Percentiles rank a stretch among this genome's conserved stretches.
These are phyloP conservation scores for Myriosclerotinia duriaeana DNA, from an alignment of 2,329 filamentous ascomycete species.

Conservation along the genomic window DNA sequence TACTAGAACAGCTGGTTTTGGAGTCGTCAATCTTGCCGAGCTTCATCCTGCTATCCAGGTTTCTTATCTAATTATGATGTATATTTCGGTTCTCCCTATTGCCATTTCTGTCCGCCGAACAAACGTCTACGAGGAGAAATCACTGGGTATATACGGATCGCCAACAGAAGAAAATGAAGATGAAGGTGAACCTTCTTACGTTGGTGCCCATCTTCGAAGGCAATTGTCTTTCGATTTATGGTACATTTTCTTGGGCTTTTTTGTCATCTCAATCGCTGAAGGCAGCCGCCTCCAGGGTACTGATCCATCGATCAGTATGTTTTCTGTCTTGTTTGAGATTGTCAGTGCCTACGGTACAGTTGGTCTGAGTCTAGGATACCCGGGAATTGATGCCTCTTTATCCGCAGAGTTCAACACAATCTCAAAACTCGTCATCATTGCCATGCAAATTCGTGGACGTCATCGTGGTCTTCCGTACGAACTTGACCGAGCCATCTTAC, in stretches of 20 bases:
- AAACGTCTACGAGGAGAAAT: constrained; percentile 94
- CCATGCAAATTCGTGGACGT: constrained; percentile 68
- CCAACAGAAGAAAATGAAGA: constrained; percentile 50
- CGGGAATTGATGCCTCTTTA: constrained; percentile 73
- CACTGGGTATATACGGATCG: constrained; percentile 68
- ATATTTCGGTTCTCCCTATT: constrained; percentile 95
- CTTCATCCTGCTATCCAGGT: constrained; percentile 91
- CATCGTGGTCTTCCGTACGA: constrained; percentile 69
- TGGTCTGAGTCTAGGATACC: constrained; percentile 82
- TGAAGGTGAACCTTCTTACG: constrained; percentile 69
- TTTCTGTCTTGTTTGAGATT: constrained; percentile 76
- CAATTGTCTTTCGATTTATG: constrained; percentile 97
- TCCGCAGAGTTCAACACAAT: constrained; percentile 72
- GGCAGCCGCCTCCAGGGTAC: constrained; percentile 63
- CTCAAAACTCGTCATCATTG: constrained; percentile 64
- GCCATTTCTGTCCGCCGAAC: constrained; percentile 92
- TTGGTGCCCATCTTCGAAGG: constrained; percentile 85
- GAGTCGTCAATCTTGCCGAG: constrained; percentile 71
- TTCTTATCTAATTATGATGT: constrained; percentile 98
- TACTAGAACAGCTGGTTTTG: constrained; percentile 88
- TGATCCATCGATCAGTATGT: constrained; percentile 63
- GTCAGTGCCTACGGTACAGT: constrained; percentile 94
- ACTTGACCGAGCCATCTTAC: constrained; percentile 66
- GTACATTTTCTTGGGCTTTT: constrained; percentile 93
- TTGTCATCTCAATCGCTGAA: constrained; percentile 88